These are phyloP conservation scores for Dispira parvispora DNA, from an alignment of 192 early-diverging fungal genomes.

Conservation along the genomic window DNA sequence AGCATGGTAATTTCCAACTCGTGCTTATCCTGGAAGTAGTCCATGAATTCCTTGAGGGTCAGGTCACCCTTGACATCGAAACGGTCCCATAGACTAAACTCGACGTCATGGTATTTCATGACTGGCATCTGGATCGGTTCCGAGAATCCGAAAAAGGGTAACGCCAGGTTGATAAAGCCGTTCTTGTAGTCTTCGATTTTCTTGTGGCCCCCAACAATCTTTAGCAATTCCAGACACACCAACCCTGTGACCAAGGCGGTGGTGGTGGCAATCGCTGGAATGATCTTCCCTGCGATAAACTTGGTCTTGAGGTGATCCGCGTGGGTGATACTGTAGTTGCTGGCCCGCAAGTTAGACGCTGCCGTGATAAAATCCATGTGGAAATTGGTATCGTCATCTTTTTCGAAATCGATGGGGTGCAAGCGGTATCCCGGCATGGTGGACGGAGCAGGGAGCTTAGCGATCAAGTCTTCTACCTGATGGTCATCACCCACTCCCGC, in stretches of 20 bases:
- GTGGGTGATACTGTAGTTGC: constrained; percentile 56
- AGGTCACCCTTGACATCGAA: constrained; percentile 72
- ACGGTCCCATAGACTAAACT: constrained; percentile 92
- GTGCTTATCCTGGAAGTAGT: constrained; percentile 65
- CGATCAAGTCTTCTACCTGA: constrained; percentile 46
- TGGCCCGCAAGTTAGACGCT: constrained; percentile 82
- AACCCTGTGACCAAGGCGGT: constrained; percentile 93
- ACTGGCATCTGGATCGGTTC: constrained; percentile 89
- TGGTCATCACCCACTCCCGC: constrained; percentile 26
- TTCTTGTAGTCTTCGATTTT: constrained; percentile 98
- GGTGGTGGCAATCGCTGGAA: constrained; percentile 87
- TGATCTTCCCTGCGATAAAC: constrained; percentile 81
- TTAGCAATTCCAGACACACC: constrained; percentile 95
- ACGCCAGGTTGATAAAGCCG: constrained; percentile 91
- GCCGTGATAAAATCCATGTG: constrained; percentile 99
- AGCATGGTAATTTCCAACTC: constrained; percentile 86
- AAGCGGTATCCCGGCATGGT: constrained; percentile 70
- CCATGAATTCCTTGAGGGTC: constrained; percentile 79
- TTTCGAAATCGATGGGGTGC: constrained; percentile 90
- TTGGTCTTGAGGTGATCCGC: constrained; percentile 73
- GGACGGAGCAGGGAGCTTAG: constrained; percentile 58
- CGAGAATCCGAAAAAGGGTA: constrained; percentile 99
- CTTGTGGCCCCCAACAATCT: constrained; percentile 59
- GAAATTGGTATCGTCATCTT: constrained; percentile 99
- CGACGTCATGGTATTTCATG: constrained; percentile 67